Base-by-base conservation (phyloP, 169 alveolate species). In the Blepharisma undulans region DNA sequence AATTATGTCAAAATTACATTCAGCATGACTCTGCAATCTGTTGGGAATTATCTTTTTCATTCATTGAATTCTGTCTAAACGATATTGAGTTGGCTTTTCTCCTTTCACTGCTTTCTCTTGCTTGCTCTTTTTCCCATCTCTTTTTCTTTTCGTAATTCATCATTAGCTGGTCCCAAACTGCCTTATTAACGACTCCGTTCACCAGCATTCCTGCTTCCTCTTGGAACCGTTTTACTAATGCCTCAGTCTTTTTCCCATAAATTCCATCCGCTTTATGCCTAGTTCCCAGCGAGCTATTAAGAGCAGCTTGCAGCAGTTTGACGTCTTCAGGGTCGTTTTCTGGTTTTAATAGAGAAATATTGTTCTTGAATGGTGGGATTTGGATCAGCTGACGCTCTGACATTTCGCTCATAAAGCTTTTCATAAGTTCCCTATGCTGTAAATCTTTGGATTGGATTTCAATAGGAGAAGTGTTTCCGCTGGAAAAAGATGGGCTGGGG, bases 191-290 rank as follows among this genome's bases (percentile, higher is more conserved):
- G 2, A 79, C 66, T 14, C 87, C 87, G 48, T 79, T 33, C 14
- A 33, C 72, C 0, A 79, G 7, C 30, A 79, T 27, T 32, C 87
- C 87, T 8, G 36, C 87, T 22, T 79, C 30, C 18, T 30, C 66
- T 6, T 79, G 87, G 87, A 30, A 79, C 66, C 66, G 16, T 33
- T 79, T 79, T 2, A 79, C 87, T 33, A 79, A n/a, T 0, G 61
- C 2, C 18, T 79, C 87, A 30, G 87, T 79, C 14, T 79, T 79
- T 79, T 79, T 79, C 10, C 87, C 87, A 32, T 30, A 79, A 33
- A 29, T 27, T 5, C 87, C 87, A 33, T 79, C 87, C 7, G 33
- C 30, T 29, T 74, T 74, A 29, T 29, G 29, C 36, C 80, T 22
- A 10, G 33, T 29, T 18, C 33, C 33, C 7, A 74, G 29, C 12